These are phyloP conservation scores for Agrocybe pediades DNA, from an alignment of 768 basidiomycete genomes.

Conservation along the genomic window DNA sequence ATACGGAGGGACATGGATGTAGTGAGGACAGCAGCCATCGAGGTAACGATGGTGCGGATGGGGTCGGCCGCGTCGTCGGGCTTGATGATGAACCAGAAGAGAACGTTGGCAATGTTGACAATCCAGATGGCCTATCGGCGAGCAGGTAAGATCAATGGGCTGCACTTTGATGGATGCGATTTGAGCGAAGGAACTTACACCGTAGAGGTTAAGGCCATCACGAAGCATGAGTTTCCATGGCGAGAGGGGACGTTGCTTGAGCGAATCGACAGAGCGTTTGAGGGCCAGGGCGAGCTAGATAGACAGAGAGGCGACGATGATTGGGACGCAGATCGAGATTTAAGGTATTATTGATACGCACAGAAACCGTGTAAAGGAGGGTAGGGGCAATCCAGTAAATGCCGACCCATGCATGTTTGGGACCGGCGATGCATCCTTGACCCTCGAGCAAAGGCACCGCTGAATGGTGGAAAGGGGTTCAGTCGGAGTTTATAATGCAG, in stretches of 20 bases:
- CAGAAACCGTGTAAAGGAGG: conserved; percentile 68
- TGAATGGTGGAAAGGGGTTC: conserved; percentile 22
- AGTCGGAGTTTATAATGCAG: conserved; percentile 1
- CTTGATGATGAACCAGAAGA: conserved; percentile 85
- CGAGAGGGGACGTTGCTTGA: conserved; percentile 55
- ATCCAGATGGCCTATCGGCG: conserved; percentile 61
- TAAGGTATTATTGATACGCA: conserved; percentile 30
- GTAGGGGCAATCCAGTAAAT: conserved; percentile 86
- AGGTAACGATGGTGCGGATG: conserved; percentile 78
- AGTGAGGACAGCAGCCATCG: conserved; percentile 86
- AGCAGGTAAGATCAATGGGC: conserved; percentile 2
- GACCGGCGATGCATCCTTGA: conserved; percentile 88
- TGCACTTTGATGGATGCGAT: neutral
- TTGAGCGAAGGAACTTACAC: conserved; percentile 38
- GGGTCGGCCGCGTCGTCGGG: conserved; percentile 64
- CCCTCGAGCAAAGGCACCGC: conserved; percentile 71
- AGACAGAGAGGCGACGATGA: conserved; percentile 1
- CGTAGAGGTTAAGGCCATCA: conserved; percentile 86
- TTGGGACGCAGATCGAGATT: conserved; percentile 11
- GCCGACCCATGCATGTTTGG: conserved; percentile 78
- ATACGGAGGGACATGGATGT: conserved; percentile 89
- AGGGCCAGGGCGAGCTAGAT: conserved; percentile 60
- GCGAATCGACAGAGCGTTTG: conserved; percentile 58
- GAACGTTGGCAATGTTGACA: conserved; percentile 80
- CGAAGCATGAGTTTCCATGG: conserved; percentile 90